Base-by-base conservation (phyloP, 768 basidiomycete species). In the Termitomyces sp. region DNA sequence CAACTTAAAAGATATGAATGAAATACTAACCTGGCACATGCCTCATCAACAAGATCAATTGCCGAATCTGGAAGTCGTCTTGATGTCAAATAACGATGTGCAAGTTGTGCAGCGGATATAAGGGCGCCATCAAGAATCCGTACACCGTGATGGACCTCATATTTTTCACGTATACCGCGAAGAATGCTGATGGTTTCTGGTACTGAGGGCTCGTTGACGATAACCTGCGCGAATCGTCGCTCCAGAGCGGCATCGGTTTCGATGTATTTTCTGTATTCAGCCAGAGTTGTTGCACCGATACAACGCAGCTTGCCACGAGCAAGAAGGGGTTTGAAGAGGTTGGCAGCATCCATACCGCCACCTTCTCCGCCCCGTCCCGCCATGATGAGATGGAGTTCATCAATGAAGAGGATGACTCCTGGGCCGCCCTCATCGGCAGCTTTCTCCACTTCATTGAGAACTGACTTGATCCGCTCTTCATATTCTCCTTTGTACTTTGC, bases 301-400 rank as follows among this genome's bases (percentile, higher is more conserved):
- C 82, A 83, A 42, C 79, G 76, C 53, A 82, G 72, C 72, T 90
- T 95, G 60, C 89, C 96, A 66, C 90, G 88, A 29, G 94, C 92
- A 25, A 98, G 81, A 63, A 94, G 81, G 5, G 96, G 96, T 72
- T 97, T 97, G 77, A 96, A 89, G 29, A 96, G 76, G 73, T 94
- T 96, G 8, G 85, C 90, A 0, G 94, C 96, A 68, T 97, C 95
- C 93, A 97, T 95, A 37, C 94, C 93, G 15, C 89, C 89, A 36
- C 92, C 91, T 70, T 89, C 87, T 2, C 84, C 77, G 17, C 93
- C 92, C 56, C 87, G 82, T 4, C 92, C 93, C 2, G 92, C 88
- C 92, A 97, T 94, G 75, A 98, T 89, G 46, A 97, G 87, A 71
- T 98, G 95, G 31, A 94, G 73, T 71, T 98, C 96, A 67, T 99